Evolutionary conservation across 345 rosid genomes (phyloP).

Genomic region (Schrenkiella parvula): DNA sequence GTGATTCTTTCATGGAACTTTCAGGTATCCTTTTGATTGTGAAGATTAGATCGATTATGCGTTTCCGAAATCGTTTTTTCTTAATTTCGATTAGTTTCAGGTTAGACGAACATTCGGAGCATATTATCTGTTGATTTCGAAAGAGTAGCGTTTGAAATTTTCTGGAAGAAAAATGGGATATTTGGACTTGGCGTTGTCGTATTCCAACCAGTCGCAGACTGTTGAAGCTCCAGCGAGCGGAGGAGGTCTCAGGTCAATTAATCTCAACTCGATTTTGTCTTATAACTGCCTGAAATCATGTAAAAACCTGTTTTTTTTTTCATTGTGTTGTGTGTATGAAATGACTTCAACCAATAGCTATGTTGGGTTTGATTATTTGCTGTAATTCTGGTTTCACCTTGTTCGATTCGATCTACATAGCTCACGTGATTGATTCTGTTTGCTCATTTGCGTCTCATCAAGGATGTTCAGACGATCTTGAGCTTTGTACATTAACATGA

Average conservation of each 20-base stretch:
- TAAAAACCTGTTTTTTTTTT: neutral
- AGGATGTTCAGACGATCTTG: neutral
- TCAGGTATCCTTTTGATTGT: neutral
- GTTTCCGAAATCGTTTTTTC: neutral
- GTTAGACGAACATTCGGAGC: neutral
- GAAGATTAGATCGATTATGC: neutral
- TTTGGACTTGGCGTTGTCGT: conserved; percentile 24
- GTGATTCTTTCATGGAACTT: conserved; percentile 1
- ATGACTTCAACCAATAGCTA: neutral
- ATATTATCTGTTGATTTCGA: neutral
- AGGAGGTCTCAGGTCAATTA: conserved; percentile 76
- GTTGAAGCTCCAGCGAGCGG: conserved; percentile 78
- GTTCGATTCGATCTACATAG: neutral
- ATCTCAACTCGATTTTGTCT: neutral
- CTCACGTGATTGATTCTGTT: neutral
- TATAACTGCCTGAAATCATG: neutral
- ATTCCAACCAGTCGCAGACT: conserved; percentile 19
- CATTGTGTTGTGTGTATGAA: neutral
- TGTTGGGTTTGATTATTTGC: neutral
- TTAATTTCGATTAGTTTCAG: neutral
- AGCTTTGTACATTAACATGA: neutral
- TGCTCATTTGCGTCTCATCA: neutral
- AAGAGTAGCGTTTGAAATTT: neutral
- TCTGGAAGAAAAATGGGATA: conserved; percentile 21
- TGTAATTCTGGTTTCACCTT: neutral